Base-by-base conservation (phyloP, 352 stramenopile genomes). In the Pythium utonaiense region DNA sequence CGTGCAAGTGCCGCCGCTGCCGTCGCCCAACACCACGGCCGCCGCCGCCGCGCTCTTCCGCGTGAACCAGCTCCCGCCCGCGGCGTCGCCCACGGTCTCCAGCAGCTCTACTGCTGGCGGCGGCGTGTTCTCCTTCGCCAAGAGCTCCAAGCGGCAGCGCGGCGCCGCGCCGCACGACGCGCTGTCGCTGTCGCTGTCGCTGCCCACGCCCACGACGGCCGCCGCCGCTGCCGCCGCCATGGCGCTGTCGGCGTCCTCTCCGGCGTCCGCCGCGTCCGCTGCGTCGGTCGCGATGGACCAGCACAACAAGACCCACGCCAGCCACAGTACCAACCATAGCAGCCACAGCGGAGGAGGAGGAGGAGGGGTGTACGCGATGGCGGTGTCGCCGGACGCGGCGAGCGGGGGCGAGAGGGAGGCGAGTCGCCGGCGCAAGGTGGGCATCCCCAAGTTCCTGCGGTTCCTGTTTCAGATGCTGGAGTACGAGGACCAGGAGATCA, bases 401-500 rank as follows among this genome's bases (percentile, higher is more conserved):
- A n/a, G n/a, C n/a, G n/a, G n/a, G 12, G 31, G 31, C 31, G 31
- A 36, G 31, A 36, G n/a, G n/a, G n/a, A n/a, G n/a, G n/a, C n/a
- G n/a, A n/a, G n/a, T n/a, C 31, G 31, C 31, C 31, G 31, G 6
- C 31, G 31, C 12, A 36, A 36, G 31, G 31, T 36, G 6, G 31
- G 31, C 31, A 36, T 36, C 31, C 31, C 31, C 31, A 36, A 36
- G 19, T 89, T 89, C 59, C 64, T 89, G 36, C 69, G 70, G 53
- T 82, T 74, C 48, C 60, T 85, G 22, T 69, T 73, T 59, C 66
- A 75, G 31, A 86, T 86, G 73, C 73, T 88, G 19, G 70, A 83
- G 14, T 61, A 64, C 5, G 78, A 88, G 67, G 78, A 62, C 58
- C 42, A 65, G 19, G 60, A 69, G 33, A 63, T 86, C 31, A 44